Conservation (phyloP, 2,329 filamentous ascomycete species). For the Microdochium bolleyi region DNA sequence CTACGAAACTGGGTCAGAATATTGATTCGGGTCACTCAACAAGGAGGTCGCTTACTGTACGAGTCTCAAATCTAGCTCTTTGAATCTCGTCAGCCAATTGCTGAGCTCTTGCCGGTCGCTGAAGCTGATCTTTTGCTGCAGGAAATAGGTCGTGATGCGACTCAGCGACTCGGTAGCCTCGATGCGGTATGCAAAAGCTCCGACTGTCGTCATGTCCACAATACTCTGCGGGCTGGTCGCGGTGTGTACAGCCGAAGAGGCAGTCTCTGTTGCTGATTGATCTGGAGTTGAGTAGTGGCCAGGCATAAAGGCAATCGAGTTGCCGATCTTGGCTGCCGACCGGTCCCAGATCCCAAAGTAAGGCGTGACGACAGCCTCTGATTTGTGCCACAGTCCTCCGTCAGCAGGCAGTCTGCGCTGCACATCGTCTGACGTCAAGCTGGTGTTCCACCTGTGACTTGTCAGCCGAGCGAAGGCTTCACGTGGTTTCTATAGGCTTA, state of each 20-base stretch:
- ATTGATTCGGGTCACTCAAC: background rate
- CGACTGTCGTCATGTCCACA: constrained; percentile 29
- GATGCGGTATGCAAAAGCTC: constrained; percentile 36
- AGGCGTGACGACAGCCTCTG: constrained; percentile 28
- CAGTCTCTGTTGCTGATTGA: constrained; percentile 2
- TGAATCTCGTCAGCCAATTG: constrained; percentile 36
- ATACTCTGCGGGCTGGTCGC: background rate
- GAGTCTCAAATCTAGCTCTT: constrained; percentile 35
- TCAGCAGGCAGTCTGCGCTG: constrained; percentile 26
- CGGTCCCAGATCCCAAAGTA: constrained; percentile 37
- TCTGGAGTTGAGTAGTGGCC: constrained; percentile 11
- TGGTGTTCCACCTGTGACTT: constrained; percentile 19
- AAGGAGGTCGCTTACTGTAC: constrained; percentile 23
- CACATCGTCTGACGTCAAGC: constrained; percentile 22
- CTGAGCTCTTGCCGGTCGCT: constrained; percentile 28
- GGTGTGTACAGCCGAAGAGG: background rate
- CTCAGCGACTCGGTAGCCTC: constrained; percentile 38
- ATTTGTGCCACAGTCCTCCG: constrained; percentile 30
- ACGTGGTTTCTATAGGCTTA: background rate
- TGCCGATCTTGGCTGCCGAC: constrained; percentile 27
- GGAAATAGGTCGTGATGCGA: constrained; percentile 33
- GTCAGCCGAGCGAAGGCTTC: background rate
- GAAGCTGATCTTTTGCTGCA: constrained; percentile 32
- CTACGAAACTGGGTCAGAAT: constrained; percentile 2
- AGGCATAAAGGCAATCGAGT: constrained; percentile 28